These are phyloP conservation scores for Centrapalus pauciflorus DNA, from an alignment of 129 eudicot genomes.

Conservation along the genomic window DNA sequence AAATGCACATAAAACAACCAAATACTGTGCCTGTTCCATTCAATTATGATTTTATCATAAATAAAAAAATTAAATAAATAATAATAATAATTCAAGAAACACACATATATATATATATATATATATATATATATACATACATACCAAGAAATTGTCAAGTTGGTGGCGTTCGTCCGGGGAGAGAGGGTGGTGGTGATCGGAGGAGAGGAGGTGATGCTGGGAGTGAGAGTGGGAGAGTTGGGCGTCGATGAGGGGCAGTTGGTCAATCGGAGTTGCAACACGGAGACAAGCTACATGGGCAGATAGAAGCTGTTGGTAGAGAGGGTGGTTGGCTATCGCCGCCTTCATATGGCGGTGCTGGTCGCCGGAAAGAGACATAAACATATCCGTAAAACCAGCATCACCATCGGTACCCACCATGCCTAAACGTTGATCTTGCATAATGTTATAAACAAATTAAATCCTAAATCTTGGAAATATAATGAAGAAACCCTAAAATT, in stretches of 20 bases:
- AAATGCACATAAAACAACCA: conserved; percentile 56
- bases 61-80: background rate
- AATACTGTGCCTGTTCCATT: conserved; percentile 46
- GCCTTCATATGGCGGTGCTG: conserved; percentile 43
- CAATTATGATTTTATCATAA: background rate
- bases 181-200: conserved; percentile 28
- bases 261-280: conserved; percentile 76
- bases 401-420: conserved; percentile 29
- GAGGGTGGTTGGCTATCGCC: conserved; percentile 57
- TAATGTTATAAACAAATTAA: too few species aligned
- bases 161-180: conserved; percentile 50
- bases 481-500: background rate
- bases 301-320: conserved; percentile 51
- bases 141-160: conserved; percentile 63
- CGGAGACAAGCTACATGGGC: conserved; percentile 64
- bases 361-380: conserved; percentile 23
- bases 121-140: too few species aligned
- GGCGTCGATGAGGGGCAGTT: conserved; percentile 54
- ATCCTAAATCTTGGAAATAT: too few species aligned
- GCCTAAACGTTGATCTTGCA: conserved; percentile 50
- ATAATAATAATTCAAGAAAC: background rate
- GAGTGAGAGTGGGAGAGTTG: conserved; percentile 54
- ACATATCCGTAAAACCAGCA: conserved; percentile 31
- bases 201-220: conserved; percentile 39
- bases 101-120: too few species aligned